Base-by-base conservation (phyloP, 2,329 filamentous ascomycete species). In the Penicillium aurantiogriseum region DNA sequence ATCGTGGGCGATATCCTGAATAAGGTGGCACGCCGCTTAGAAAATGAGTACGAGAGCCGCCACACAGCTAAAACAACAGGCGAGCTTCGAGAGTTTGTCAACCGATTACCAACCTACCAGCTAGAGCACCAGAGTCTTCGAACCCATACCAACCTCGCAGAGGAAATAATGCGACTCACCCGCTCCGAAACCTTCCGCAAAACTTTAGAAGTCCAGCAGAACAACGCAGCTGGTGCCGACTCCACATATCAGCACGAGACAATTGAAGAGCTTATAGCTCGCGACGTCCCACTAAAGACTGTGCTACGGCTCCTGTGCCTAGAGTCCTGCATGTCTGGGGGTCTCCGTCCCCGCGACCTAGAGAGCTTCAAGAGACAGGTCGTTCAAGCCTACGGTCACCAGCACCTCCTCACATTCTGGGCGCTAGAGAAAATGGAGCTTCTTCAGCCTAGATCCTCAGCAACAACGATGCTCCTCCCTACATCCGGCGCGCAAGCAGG, bases 81-180 rank as follows among this genome's bases (percentile, higher is more conserved):
- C 4, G 94, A 99, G 72, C 85, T 99, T 33, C 90, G 92, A 65
- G 92, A 96, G 25, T 97, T 97, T 71, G 94, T 99, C n/a, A 88
- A 88, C 66, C 96, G 95, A 72, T 80, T 99, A 27, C 93, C 94
- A 0, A 88, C 87, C 11, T 96, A 95, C 67, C 93, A 97, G 75
- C 88, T 92, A 46, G 94, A 99, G 73, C 92, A 97, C 69, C 88
- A 93, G 65, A 95, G 90, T 68, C 79, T 96, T n/a, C 92, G 94
- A 62, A 85, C 93, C 31, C 94, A 99, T 70, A 96, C 92, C 1
- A 90, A 89, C 8, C 83, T 99, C 44, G 92, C 92, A 1, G 94
- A 97, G 76, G 93, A 97, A 64, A 94, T 99, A 53, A 92, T 96
- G 81, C 94, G 95, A 70, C 86, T 92, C 67, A 99, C 94, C 0